These are phyloP conservation scores for Cenchrus fungigraminus DNA, from an alignment of 176 grass and related monocot genomes.

Conservation along the genomic window DNA sequence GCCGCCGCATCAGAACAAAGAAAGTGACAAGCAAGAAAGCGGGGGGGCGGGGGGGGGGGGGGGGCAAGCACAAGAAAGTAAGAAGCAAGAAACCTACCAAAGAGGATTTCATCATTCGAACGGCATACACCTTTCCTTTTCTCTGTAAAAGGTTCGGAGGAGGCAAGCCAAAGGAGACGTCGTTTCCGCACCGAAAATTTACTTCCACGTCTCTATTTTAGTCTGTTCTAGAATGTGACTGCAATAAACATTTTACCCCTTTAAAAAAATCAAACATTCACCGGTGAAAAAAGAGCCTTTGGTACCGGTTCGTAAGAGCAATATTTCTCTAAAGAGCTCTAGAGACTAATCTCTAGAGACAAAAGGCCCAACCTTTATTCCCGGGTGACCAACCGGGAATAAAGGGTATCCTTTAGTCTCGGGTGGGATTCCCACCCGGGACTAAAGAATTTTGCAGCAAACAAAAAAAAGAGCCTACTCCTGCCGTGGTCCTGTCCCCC, in stretches of 20 bases:
- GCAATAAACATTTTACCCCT: neutral
- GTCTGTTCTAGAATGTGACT: neutral
- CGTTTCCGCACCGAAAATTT: neutral
- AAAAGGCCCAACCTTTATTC: too few species aligned
- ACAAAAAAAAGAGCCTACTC: too few species aligned
- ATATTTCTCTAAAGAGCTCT: too few species aligned
- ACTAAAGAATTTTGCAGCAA: too few species aligned
- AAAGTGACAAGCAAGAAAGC: conserved; percentile 8
- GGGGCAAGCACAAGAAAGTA: neutral
- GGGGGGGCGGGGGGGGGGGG: too few species aligned
- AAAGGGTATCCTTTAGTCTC: too few species aligned
- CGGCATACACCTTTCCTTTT: neutral
- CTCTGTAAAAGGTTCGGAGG: neutral
- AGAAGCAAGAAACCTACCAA: conserved; percentile 19
- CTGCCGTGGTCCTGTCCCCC: too few species aligned
- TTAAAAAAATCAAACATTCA: neutral
- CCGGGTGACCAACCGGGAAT: too few species aligned
- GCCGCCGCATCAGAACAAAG: neutral
- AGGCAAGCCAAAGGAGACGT: neutral
- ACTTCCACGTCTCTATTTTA: neutral
- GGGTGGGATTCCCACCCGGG: too few species aligned
- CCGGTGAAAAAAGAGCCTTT: too few species aligned
- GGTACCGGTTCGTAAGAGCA: too few species aligned
- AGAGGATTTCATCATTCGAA: conserved; percentile 3
- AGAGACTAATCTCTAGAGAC: too few species aligned